Evolutionary conservation across 2,329 filamentous ascomycete species (phyloP).

Genomic region (Nemania sp.): DNA sequence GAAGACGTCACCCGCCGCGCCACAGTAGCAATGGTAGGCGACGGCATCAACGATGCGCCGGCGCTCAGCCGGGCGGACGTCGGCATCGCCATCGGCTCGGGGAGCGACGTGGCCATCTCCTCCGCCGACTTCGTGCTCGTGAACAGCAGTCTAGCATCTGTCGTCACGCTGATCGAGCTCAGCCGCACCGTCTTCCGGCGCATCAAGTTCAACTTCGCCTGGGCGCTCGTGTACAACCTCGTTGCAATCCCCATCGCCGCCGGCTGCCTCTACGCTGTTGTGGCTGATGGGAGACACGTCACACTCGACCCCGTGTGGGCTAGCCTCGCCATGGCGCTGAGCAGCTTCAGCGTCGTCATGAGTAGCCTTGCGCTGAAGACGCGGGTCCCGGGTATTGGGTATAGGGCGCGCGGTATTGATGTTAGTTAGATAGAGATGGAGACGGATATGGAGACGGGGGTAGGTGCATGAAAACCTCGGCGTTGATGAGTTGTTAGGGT

Average conservation of each 20-base stretch:
- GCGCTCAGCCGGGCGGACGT: conserved; percentile 85
- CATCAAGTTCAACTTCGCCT: conserved; percentile 86
- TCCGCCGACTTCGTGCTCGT: conserved; percentile 86
- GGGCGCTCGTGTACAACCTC: conserved; percentile 86
- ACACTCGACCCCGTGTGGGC: conserved; percentile 86
- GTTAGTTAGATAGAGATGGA: background rate
- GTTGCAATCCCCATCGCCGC: conserved; percentile 84
- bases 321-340: conserved; percentile 90
- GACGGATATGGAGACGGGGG: no score
- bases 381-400: conserved; percentile 52
- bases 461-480: background rate
- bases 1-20: conserved; percentile 55
- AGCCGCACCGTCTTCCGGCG: conserved; percentile 78
- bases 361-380: conserved; percentile 81
- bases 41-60: conserved; percentile 90
- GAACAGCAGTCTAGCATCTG: conserved; percentile 74
- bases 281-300: conserved; percentile 65
- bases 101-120: conserved; percentile 85
- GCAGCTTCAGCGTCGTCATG: conserved; percentile 87
- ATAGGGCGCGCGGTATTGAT: conserved; percentile 41
- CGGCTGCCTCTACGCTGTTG: conserved; percentile 76
- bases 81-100: conserved; percentile 84
- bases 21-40: conserved; percentile 84
- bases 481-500: background rate
- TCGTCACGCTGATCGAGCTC: conserved; percentile 80